Evolutionary conservation across 2,329 filamentous ascomycete genomes (phyloP).

Genomic region (Nemania diffusa): DNA sequence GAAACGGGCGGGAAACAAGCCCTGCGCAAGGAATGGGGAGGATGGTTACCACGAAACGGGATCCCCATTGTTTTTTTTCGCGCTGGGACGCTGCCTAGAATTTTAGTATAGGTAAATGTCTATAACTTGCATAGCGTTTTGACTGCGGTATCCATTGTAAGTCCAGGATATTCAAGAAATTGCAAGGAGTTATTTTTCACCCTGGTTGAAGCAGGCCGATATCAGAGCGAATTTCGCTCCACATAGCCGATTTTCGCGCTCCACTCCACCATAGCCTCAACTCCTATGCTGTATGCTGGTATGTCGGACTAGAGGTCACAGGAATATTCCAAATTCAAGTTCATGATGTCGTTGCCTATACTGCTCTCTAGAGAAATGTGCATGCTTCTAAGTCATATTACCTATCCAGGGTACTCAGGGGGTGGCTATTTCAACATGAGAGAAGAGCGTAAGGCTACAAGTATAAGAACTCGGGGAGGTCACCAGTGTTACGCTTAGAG

Average conservation of each 20-base stretch:
- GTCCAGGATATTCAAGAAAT: conserved; percentile 10
- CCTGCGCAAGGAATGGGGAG: too few relatives aligned
- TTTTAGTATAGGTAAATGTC: not conserved
- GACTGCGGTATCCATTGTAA: too few relatives aligned
- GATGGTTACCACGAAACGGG: conserved; percentile 8
- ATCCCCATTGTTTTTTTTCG: conserved; percentile 11
- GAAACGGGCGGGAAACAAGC: not conserved
- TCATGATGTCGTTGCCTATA: too few relatives aligned
- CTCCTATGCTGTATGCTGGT: not conserved
- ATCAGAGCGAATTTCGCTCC: conserved; percentile 24
- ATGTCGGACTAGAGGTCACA: conserved; percentile 5
- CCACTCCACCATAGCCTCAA: conserved; percentile 18
- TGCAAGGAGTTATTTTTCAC: conserved; percentile 16
- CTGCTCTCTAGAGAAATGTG: too few relatives aligned
- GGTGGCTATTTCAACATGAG: not conserved
- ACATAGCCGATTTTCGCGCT: conserved; percentile 18
- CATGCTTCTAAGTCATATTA: too few relatives aligned
- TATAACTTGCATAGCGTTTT: not conserved
- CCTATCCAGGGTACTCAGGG: not conserved
- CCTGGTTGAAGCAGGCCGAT: conserved; percentile 1
- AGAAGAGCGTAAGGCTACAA: not conserved
- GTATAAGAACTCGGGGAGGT: conserved; percentile 23
- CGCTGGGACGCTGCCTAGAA: not conserved
- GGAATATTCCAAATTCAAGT: conserved; percentile 28
- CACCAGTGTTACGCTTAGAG: conserved; percentile 3